A percentile compares a stretch with the other conserved stretches of the same genome.
Evolutionary conservation across 2,329 filamentous ascomycete genomes (phyloP).

Genomic region (Myriangium duriaei): DNA sequence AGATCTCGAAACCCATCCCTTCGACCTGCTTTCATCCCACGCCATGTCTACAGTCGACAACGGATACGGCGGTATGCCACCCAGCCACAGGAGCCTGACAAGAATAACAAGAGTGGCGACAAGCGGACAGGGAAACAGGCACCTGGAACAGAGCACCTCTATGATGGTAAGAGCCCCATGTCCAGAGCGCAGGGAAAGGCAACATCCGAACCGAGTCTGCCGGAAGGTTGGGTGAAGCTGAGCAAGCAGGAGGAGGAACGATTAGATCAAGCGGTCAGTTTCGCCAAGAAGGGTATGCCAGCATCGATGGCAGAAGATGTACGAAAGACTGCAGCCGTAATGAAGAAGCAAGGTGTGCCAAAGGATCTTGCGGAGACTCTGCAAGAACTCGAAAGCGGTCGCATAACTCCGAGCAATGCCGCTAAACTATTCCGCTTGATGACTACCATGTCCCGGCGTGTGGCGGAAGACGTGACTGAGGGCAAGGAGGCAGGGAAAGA

Average conservation of each 20-base stretch:
- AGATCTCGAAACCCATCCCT: constrained; percentile 23
- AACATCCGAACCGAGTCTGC: constrained; percentile 27
- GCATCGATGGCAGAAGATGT: constrained; percentile 48
- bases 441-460: constrained; percentile 42
- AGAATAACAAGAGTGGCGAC: constrained; percentile 24
- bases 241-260: constrained; percentile 44
- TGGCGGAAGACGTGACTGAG: constrained; percentile 29
- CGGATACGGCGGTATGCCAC: constrained; percentile 32
- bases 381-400: constrained; percentile 37
- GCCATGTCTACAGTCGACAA: constrained; percentile 32
- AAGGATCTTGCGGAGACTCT: constrained; percentile 53
- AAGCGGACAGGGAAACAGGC: constrained; percentile 25
- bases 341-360: constrained; percentile 59
- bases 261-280: constrained; percentile 44
- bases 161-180: constrained; percentile 30
- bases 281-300: constrained; percentile 48
- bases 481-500: constrained; percentile 18
- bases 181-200: constrained; percentile 27
- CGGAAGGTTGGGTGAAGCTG: constrained; percentile 31
- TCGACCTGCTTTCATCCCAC: constrained; percentile 27
- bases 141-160: constrained; percentile 34
- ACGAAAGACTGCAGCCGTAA: constrained; percentile 45
- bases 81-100: constrained; percentile 33
- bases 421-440: constrained; percentile 49
- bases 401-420: constrained; percentile 48